Percentiles rank a stretch among this genome's conserved stretches.
These are phyloP conservation scores for Sarocladiaceae sp. DNA, from an alignment of 2,329 filamentous ascomycete genomes.

Conservation along the genomic window DNA sequence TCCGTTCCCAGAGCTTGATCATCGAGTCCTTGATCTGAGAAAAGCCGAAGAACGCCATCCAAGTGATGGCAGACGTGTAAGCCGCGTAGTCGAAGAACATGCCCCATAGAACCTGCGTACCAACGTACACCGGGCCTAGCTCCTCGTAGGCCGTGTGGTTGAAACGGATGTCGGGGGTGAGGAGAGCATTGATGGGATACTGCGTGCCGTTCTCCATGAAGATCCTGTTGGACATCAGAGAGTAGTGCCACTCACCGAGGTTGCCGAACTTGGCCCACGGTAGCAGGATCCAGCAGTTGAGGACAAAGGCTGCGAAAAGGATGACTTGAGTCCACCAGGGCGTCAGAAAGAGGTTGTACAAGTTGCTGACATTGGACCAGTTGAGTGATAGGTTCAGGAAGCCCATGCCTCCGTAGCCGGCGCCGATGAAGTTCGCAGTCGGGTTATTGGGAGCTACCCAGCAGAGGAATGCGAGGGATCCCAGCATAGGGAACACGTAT, in stretches of 20 bases:
- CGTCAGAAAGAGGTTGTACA: conserved; percentile 45
- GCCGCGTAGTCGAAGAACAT: conserved; percentile 57
- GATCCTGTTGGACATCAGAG: conserved; percentile 52
- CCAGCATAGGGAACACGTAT: conserved; percentile 52
- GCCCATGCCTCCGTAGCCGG: conserved; percentile 56
- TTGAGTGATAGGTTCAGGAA: conserved; percentile 54
- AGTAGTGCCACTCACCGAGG: conserved; percentile 43
- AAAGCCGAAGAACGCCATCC: conserved; percentile 51
- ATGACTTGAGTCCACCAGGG: conserved; percentile 55
- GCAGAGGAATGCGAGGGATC: conserved; percentile 55
- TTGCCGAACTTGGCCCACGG: conserved; percentile 53
- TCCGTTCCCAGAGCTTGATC: conserved; percentile 33
- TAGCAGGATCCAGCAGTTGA: conserved; percentile 52
- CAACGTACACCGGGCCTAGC: conserved; percentile 50
- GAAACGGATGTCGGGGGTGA: conserved; percentile 30
- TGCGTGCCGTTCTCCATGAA: conserved; percentile 32
- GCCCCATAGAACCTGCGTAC: conserved; percentile 49
- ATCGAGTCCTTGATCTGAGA: conserved; percentile 39
- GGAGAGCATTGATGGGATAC: conserved; percentile 27
- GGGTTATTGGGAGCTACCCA: conserved; percentile 55
- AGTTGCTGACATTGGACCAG: conserved; percentile 54
- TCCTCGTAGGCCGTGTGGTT: conserved; percentile 42
- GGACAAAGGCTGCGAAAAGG: conserved; percentile 46
- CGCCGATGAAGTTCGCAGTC: conserved; percentile 54
- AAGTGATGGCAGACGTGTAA: conserved; percentile 50